Base-by-base conservation (phyloP, 176 grass and related monocot species). In the Bromus sterilis region DNA sequence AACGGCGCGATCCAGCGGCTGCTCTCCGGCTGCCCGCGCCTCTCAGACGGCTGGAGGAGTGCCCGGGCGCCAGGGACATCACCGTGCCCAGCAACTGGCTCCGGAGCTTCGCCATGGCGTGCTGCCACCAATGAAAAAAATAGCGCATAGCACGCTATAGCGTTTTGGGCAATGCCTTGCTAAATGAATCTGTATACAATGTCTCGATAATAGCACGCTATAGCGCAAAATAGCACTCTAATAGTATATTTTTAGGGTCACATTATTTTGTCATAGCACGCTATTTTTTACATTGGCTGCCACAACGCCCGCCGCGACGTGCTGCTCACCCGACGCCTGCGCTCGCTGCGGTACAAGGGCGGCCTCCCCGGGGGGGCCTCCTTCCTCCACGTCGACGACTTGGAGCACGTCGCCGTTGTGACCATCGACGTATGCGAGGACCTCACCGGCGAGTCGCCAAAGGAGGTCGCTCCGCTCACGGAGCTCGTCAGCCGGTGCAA, bases 21-120 rank as follows among this genome's bases (percentile, higher is more conserved):
- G 30, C 4, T 73, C 67, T 60, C 67, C 2, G 2, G 7, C 21
- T 82, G 56, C 80, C 37, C 20, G 4, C 7, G 28, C 20, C 80
- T 82, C 69, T 4, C 13, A 4, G 29, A 74, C 30, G 39, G 56
- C 39, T 82, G 12, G 80, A 82, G 69, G 34, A 82, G 80, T 82
- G 80, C 69, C 80, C 80, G 0, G 1, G 0, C 12, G 29, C 3
- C 4, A 62, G 0, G 4, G 20, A 34, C 7, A 11, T 82, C 11
- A 5, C 28, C 1, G 67, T 82, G 31, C 1, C 55, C 37, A 60
- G 67, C 39, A 2, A 28, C 0, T 1, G 12, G 29, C 80, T 82
- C 26, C 18, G 24, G 11, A 34, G 69, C 20, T 74, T 82, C 56
- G 13, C 68, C 56, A 44, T 82, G 39, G 0, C 24, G 12, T 82